Evolutionary conservation across 2,329 filamentous ascomycete genomes (phyloP), one percentile per base, ranked within the genome.

Genomic region (Tothia fuscella): DNA sequence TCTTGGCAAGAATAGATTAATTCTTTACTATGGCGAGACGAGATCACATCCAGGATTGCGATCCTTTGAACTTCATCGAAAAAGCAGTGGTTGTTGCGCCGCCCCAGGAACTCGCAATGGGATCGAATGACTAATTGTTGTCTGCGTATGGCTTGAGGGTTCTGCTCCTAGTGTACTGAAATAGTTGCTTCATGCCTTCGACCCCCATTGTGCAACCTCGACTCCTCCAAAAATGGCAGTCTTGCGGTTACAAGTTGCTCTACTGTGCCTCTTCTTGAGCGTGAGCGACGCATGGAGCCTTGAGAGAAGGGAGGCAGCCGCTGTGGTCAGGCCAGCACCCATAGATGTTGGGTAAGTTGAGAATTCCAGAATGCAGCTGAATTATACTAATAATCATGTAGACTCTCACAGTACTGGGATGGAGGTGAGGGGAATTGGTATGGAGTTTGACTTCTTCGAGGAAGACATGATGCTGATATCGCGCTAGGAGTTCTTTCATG

Each of bases 371-470:
- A n/a, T 17, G 31, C 6, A 6, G 31, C 21, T 17, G 12, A 19
- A 6, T 5, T 12, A 6, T 14, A 10, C 10, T 19, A 14, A 5
- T 33, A 17, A 29, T 29, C 9, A 29, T n/a, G 21, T 19, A 40
- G 22, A 20, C 3, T 17, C 12, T 34, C 37, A 4, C 37, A 34
- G 17, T 14, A 40, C n/a, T 40, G 22, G 22, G 37, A 40, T 10
- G 22, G 37, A 16, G 28, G 6, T 20, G 37, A 40, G 10, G 37
- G 37, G 5, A 20, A 28, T 5, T 40, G 37, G 37, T 40, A 40
- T 13, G 24, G 10, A 12, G 32, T 9, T 35, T 34, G 4, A 7
- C 6, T 12, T 7, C 19, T 4, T n/a, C 7, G 9, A 4, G 5
- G 6, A 4, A 10, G 3, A 34, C 12, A 24, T 7, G 4, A 4